Evolutionary conservation across 768 basidiomycete species (phyloP), one percentile per base, ranked within the genome.

Genomic region (Boletus subparvulus): DNA sequence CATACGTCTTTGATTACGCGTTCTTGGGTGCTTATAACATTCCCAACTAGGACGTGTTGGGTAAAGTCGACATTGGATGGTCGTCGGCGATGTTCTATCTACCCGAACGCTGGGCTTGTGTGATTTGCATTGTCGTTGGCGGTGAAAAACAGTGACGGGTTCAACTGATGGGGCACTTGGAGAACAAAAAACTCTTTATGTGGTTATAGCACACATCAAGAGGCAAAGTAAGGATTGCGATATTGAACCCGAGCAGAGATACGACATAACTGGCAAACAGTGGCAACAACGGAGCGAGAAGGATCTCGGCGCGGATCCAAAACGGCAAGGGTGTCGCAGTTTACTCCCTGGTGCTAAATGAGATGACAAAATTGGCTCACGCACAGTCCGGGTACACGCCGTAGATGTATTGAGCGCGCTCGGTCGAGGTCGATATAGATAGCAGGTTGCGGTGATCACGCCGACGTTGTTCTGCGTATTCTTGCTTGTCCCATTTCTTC

Each of bases 1-100:
- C 86, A 63, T 64, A 96, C 94, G 77, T 98, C 96, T 75, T 98
- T 98, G 68, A 98, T 85, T 45, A 97, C 92, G 63, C 96, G 84
- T 74, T 98, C 95, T 66, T 93, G 92, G 12, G 97, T 98, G 74
- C 86, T 91, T 66, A 97, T 88, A 49, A 86, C 79, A 64, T 83
- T 88, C 26, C 97, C 97, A 74, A 96, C 94, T 58, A 96, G 85
- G 59, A 85, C 77, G 73, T 98, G 94, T 65, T 92, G 90, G 6
- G 95, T 94, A 68, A 88, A 96, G 79, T 98, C 94, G 71, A 93
- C 81, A 48, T 84, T 80, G 16, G 84, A 82, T 9, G 84, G 73
- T 17, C 74, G 69, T 30, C 78, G 74, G 50, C 76, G 80, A 56
- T 75, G 74, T 54, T 77, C 72, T 39, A 72, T 72, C 66, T 73